These are phyloP conservation scores for Gnaphalium uliginosum DNA, from an alignment of 129 eudicot genomes.

Conservation along the genomic window DNA sequence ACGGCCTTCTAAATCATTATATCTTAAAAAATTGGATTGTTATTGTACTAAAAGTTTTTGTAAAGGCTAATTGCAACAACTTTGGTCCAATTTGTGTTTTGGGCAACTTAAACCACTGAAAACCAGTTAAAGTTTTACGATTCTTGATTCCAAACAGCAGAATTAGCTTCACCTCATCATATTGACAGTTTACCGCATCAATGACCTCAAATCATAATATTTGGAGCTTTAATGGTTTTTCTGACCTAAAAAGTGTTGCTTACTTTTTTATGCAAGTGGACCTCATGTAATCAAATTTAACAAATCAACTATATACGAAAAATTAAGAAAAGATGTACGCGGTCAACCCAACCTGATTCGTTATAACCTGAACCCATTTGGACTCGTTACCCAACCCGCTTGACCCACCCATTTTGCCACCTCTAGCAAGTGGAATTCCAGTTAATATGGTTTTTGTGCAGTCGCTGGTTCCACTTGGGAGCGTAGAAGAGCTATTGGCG, in stretches of 20 bases:
- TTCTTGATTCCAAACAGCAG: not conserved
- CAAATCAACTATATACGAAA: not conserved
- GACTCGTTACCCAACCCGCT: not conserved
- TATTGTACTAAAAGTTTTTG: not conserved
- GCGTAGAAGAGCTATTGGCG: constrained; percentile 93
- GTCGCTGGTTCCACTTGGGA: constrained; percentile 96
- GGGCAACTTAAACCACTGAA: not conserved
- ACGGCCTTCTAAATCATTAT: not conserved
- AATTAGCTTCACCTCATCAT: not conserved
- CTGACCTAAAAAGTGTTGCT: not conserved
- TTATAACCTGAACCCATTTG: not conserved
- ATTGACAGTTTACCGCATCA: not conserved
- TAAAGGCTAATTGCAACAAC: not conserved
- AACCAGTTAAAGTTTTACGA: not conserved
- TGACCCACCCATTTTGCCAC: not conserved
- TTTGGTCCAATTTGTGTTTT: not conserved
- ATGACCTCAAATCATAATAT: no score
- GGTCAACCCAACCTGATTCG: not conserved
- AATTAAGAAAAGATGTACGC: not conserved
- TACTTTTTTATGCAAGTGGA: not conserved
- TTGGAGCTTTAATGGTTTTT: not conserved
- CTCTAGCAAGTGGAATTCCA: not conserved
- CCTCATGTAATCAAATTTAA: not conserved
- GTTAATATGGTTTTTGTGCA: constrained; percentile 40
- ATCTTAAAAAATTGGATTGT: not conserved